These are phyloP conservation scores for Pyricularia grisea DNA, from an alignment of 2,329 filamentous ascomycete species.

Conservation along the genomic window DNA sequence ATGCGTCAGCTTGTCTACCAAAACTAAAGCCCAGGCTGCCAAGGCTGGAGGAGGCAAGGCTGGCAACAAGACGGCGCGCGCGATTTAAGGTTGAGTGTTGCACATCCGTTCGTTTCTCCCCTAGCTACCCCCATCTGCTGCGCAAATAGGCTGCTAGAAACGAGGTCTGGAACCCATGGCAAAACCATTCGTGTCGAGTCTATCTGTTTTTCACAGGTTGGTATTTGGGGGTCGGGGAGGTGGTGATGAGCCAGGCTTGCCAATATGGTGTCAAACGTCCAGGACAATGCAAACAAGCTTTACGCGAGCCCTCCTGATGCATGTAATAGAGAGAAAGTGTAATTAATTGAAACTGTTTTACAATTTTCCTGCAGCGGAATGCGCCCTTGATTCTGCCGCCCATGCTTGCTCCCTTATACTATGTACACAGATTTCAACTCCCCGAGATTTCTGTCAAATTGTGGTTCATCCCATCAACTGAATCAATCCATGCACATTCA, in stretches of 20 bases:
- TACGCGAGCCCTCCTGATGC: background rate
- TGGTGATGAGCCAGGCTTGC: background rate
- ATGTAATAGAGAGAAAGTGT: background rate
- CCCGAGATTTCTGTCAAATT: background rate
- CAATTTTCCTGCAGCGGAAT: background rate
- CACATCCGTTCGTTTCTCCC: background rate
- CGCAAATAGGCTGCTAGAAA: background rate
- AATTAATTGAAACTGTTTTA: background rate
- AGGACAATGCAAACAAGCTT: background rate
- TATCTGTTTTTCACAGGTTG: background rate
- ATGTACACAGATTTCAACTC: too few species aligned
- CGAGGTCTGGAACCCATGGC: background rate
- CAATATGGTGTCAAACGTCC: background rate
- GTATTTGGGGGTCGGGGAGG: too few species aligned
- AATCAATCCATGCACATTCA: background rate
- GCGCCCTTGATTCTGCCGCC: background rate
- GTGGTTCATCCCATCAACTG: background rate
- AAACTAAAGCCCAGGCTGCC: background rate
- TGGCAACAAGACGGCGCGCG: background rate
- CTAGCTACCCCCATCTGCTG: background rate
- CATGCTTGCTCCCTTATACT: background rate
- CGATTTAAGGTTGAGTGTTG: background rate
- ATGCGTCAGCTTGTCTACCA: conserved; percentile 24
- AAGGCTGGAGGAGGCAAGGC: background rate
- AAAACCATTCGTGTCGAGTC: background rate